Percentiles rank a stretch among this genome's conserved stretches.
phyloP scores from a whole-genome alignment of 2,329 filamentous ascomycete genomes.

The Phyllosticta citribraziliensis region DNA sequence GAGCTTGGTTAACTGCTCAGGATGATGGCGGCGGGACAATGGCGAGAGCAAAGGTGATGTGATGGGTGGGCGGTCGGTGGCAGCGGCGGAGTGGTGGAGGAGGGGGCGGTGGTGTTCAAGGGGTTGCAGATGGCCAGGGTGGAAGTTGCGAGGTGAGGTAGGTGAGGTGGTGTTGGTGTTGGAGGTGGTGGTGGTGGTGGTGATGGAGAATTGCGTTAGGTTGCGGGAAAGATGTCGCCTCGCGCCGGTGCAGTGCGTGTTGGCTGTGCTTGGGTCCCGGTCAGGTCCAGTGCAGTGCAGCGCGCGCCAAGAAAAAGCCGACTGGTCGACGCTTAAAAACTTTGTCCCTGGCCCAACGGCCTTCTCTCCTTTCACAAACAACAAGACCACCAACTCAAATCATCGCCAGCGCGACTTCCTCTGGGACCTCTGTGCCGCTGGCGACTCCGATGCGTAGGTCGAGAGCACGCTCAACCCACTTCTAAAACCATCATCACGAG shows the following conservation, averaged over 20 bases:
- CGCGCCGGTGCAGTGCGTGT: constrained; percentile 9
- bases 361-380: constrained; percentile 31
- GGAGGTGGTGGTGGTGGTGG: background rate
- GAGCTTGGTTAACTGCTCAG: background rate
- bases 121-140: background rate
- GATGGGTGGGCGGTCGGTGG: background rate
- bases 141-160: constrained; percentile 3
- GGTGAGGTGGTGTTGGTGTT: background rate
- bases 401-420: constrained; percentile 51
- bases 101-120: background rate
- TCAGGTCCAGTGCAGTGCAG: background rate
- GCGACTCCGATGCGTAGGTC: constrained; percentile 63
- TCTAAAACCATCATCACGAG: constrained; percentile 79
- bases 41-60: background rate
- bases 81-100: background rate
- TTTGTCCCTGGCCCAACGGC: constrained; percentile 10
- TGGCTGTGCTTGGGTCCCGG: background rate
- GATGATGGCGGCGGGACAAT: background rate
- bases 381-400: constrained; percentile 68
- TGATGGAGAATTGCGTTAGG: constrained; percentile 7
- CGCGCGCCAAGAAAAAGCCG: constrained; percentile 5
- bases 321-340: constrained; percentile 8
- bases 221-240: constrained; percentile 11
- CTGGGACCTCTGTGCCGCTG: constrained; percentile 46
- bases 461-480: constrained; percentile 54